These are phyloP conservation scores for Crithidia fasciculata DNA, from an alignment of 208 protist genomes.

Conservation along the genomic window DNA sequence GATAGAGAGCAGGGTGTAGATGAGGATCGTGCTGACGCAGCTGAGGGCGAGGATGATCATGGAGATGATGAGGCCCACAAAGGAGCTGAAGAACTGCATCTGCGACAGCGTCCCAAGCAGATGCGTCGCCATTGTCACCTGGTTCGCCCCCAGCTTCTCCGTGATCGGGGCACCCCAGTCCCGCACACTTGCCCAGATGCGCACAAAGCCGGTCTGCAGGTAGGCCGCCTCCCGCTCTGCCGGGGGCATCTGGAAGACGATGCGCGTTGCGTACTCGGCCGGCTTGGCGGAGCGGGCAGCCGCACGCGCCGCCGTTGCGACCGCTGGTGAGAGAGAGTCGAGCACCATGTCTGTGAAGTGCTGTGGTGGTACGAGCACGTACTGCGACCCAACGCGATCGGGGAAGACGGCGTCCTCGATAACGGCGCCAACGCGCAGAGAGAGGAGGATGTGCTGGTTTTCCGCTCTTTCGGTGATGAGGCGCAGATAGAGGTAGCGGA, in stretches of 20 bases:
- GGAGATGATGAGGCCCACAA: constrained; percentile 91
- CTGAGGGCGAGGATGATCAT: constrained; percentile 86
- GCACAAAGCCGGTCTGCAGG: constrained; percentile 42
- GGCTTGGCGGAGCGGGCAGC: constrained; percentile 18
- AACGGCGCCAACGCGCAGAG: constrained; percentile 25
- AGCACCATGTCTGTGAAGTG: constrained; percentile 31
- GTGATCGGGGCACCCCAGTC: constrained; percentile 59
- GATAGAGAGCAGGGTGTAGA: constrained; percentile 94
- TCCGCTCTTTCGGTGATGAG: not conserved
- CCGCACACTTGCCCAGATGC: constrained; percentile 45
- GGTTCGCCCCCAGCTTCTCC: constrained; percentile 62
- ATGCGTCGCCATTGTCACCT: constrained; percentile 56
- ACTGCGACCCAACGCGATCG: constrained; percentile 27
- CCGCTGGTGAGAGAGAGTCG: constrained; percentile 30
- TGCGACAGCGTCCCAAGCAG: constrained; percentile 66
- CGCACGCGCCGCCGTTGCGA: constrained; percentile 14
- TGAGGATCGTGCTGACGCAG: constrained; percentile 88
- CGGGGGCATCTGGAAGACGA: constrained; percentile 55
- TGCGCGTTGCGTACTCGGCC: constrained; percentile 31
- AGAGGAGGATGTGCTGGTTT: constrained; percentile 33
- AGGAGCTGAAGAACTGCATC: constrained; percentile 82
- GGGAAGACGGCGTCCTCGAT: constrained; percentile 18
- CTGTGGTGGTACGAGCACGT: constrained; percentile 37
- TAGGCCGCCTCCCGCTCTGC: constrained; percentile 39
- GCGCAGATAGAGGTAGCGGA: constrained; percentile 23